Conservation (phyloP, 495 filamentous ascomycete genomes). For the Choiromyces venosus region DNA sequence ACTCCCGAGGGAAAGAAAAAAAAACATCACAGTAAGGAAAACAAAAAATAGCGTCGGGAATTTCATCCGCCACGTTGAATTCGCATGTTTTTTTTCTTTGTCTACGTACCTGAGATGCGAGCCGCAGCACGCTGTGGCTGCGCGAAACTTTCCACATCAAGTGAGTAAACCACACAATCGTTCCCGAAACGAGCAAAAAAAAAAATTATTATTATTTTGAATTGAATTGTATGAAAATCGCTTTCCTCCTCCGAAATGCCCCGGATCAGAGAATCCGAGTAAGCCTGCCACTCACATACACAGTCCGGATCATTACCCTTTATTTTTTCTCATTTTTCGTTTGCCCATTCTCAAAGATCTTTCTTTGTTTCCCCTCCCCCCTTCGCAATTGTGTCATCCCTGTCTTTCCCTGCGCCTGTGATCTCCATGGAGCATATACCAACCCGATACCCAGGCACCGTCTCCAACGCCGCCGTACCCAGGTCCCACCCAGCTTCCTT, state of each 20-base stretch:
- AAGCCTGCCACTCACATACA: neutral
- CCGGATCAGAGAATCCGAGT: neutral
- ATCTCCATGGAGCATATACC: conserved; percentile 35
- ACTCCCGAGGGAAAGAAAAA: neutral
- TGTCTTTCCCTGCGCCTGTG: conserved; percentile 26
- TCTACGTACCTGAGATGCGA: neutral
- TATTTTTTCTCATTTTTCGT: neutral
- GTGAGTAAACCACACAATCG: neutral
- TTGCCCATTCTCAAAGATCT: conserved; percentile 12
- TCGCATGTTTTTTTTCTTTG: neutral
- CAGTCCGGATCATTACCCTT: neutral
- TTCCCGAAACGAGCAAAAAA: neutral
- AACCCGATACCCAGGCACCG: conserved; percentile 47
- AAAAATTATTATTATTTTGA: no score
- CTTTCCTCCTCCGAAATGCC: neutral
- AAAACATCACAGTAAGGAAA: neutral
- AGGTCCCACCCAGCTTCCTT: conserved; percentile 56
- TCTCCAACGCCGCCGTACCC: conserved; percentile 56
- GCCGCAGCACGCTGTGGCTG: neutral
- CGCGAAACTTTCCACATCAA: neutral
- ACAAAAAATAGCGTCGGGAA: neutral
- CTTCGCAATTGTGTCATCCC: conserved; percentile 22
- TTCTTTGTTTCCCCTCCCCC: conserved; percentile 27
- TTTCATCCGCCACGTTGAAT: neutral
- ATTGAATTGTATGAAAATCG: neutral